These are phyloP conservation scores for Sindora glabra DNA, from an alignment of 306 rosid genomes.

Conservation along the genomic window DNA sequence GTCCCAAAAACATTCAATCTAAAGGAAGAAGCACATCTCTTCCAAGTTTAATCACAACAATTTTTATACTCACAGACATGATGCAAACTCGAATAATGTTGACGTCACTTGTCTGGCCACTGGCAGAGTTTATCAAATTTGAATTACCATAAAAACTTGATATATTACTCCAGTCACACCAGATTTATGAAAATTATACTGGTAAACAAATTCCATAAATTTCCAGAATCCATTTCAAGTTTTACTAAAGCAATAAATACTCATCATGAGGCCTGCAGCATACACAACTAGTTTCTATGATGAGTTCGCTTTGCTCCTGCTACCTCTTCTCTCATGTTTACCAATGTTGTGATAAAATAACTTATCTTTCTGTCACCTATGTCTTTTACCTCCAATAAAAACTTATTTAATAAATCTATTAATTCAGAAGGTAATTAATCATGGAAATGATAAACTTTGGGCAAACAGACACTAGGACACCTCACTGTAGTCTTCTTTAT, in stretches of 20 bases:
- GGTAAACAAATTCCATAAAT: background rate
- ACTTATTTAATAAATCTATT: no score
- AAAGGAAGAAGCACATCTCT: background rate
- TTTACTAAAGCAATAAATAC: background rate
- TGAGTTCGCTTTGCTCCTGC: no score
- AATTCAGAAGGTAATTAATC: background rate
- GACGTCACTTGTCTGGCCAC: background rate
- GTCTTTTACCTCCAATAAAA: no score
- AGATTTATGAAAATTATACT: background rate
- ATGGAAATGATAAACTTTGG: background rate
- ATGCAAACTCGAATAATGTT: conserved; percentile 7
- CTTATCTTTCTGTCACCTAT: no score
- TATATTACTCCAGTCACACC: background rate
- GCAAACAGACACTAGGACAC: background rate
- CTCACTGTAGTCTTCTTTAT: no score
- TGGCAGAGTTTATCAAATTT: background rate
- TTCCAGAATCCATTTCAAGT: background rate
- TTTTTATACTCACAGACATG: background rate
- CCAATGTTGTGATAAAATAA: no score
- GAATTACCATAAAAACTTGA: background rate
- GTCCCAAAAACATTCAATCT: background rate
- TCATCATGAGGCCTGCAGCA: background rate
- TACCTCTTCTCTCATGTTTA: no score
- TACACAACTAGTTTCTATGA: no score
- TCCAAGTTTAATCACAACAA: background rate